These are phyloP conservation scores for Willaertia magna DNA, from an alignment of 208 protist genomes.

Conservation along the genomic window DNA sequence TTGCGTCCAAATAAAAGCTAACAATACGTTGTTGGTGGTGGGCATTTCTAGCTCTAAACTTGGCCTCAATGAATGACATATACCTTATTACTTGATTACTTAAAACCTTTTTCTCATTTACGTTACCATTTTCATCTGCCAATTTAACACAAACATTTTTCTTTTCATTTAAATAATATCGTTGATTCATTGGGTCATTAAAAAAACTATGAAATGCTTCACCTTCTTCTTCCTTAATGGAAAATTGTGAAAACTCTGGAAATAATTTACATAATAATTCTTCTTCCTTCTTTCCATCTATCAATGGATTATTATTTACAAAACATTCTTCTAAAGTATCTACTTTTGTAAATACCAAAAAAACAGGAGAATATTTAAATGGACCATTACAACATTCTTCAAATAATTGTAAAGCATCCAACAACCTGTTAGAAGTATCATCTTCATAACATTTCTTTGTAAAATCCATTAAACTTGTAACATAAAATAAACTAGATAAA, in stretches of 20 bases:
- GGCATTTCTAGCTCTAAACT: background rate
- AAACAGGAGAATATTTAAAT: background rate
- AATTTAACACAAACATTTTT: no score
- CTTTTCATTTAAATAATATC: no score
- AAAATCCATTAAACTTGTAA: slow-evolving; percentile 15
- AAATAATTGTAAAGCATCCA: slow-evolving; percentile 14
- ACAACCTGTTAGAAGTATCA: slow-evolving; percentile 18
- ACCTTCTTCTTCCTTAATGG: no score
- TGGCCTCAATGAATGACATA: background rate
- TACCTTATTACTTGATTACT: no score
- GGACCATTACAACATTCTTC: slow-evolving; percentile 11
- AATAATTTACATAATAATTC: background rate
- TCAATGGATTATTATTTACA: no score
- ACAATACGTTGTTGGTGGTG: background rate
- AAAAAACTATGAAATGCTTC: no score
- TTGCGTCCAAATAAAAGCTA: background rate
- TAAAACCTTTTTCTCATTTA: no score
- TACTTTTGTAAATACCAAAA: background rate
- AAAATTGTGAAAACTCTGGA: background rate
- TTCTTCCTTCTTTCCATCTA: no score
- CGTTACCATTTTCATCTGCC: no score
- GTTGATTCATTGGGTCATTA: no score
- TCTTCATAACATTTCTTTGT: slow-evolving; percentile 44
- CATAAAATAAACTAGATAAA: slow-evolving; percentile 21
- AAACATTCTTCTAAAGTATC: background rate